phyloP scores from a whole-genome alignment of 805 yeast genomes.

The Saturnispora ahearnii region DNA sequence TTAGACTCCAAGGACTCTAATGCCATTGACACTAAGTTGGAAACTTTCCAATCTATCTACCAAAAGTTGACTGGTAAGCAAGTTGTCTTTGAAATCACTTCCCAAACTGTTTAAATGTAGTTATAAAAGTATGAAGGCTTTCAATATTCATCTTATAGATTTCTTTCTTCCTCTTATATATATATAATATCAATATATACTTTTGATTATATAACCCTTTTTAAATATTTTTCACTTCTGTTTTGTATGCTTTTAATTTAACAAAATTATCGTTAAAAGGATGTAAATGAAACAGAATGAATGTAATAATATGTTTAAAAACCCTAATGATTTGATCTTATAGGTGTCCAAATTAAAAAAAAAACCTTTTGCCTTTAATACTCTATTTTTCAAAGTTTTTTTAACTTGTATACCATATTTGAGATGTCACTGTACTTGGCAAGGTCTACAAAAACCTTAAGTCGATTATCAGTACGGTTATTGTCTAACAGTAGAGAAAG shows the following conservation, averaged over 20 bases:
- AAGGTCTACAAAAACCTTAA: background rate
- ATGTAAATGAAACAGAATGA: too few relatives aligned
- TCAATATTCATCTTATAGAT: background rate
- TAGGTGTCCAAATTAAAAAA: too few relatives aligned
- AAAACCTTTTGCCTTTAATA: too few relatives aligned
- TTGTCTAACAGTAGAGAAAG: background rate
- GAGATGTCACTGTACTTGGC: background rate
- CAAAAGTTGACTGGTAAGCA: slow-evolving; percentile 98
- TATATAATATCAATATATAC: background rate
- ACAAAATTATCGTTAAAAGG: too few relatives aligned
- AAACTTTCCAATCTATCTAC: slow-evolving; percentile 98
- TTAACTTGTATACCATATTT: too few relatives aligned
- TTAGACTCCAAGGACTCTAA: slow-evolving; percentile 97
- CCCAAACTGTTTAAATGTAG: slow-evolving; percentile 35
- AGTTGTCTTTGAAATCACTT: slow-evolving; percentile 93
- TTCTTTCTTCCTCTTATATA: background rate
- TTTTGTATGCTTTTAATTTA: too few relatives aligned
- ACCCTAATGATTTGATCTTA: too few relatives aligned
- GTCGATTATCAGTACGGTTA: background rate
- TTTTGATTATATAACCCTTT: too few relatives aligned
- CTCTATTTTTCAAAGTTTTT: too few relatives aligned
- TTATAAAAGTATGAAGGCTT: background rate
- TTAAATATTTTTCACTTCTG: too few relatives aligned
- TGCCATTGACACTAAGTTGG: slow-evolving; percentile 96
- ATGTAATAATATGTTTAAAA: too few relatives aligned